Evolutionary conservation across 352 stramenopile genomes (phyloP).

Genomic region (Pythium brassicae): DNA sequence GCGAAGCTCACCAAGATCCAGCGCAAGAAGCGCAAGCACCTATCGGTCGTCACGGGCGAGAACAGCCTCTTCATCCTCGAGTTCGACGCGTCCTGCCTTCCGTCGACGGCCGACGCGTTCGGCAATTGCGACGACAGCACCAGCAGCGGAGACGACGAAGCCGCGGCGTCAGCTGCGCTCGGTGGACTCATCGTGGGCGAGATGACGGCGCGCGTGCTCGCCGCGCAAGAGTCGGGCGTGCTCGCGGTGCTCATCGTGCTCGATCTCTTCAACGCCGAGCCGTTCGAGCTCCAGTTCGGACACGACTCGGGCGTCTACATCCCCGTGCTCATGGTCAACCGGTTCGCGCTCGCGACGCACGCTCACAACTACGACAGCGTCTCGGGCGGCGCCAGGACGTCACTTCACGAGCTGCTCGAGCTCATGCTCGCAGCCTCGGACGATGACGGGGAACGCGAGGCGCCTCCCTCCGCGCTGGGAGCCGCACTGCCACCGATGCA

Average conservation of each 20-base stretch:
- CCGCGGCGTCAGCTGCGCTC: conserved; percentile 1
- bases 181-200: conserved; percentile 33
- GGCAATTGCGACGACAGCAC: no score
- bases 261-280: conserved; percentile 48
- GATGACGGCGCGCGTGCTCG: conserved; percentile 47
- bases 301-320: conserved; percentile 60
- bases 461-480: not conserved
- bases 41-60: conserved; percentile 27
- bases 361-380: not conserved
- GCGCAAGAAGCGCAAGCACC: conserved; percentile 35
- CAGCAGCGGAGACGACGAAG: not conserved
- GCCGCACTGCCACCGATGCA: not conserved
- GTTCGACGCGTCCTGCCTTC: conserved; percentile 28
- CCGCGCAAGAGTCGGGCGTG: conserved; percentile 53
- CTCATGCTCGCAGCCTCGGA: conserved; percentile 8
- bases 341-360: conserved; percentile 8
- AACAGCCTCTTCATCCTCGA: conserved; percentile 43
- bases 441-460: not conserved
- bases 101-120: not conserved
- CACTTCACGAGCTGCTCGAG: conserved; percentile 24
- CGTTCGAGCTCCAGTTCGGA: conserved; percentile 49
- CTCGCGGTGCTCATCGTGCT: conserved; percentile 57
- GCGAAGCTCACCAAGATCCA: conserved; percentile 33
- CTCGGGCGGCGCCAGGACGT: not conserved
- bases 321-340: conserved; percentile 59